These are phyloP conservation scores for Coemansia sp. DNA, from an alignment of 192 early-diverging fungal genomes.

Conservation along the genomic window DNA sequence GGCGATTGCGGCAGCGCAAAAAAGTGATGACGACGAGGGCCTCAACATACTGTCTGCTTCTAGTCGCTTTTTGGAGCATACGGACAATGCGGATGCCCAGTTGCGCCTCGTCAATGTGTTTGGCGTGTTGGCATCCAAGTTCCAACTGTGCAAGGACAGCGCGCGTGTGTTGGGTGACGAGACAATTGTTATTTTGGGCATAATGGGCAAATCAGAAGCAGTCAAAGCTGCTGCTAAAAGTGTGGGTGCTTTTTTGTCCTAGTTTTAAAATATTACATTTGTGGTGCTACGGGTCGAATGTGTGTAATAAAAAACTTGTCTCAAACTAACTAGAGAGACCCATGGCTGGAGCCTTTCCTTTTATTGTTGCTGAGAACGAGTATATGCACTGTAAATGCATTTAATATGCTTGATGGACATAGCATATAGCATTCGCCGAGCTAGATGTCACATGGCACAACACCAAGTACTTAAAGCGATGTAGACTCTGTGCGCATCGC, in stretches of 20 bases:
- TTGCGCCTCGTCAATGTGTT: slow-evolving; percentile 39
- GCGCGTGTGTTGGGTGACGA: slow-evolving; percentile 47
- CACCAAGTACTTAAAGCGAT: background rate
- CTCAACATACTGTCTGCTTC: slow-evolving; percentile 32
- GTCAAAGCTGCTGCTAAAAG: slow-evolving; percentile 31
- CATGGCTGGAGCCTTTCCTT: too few relatives aligned
- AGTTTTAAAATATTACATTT: background rate
- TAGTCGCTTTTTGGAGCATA: slow-evolving; percentile 28
- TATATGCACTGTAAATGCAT: too few relatives aligned
- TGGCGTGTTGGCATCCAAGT: slow-evolving; percentile 40
- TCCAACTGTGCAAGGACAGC: slow-evolving; percentile 54
- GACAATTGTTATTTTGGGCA: slow-evolving; percentile 37
- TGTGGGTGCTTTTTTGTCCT: slow-evolving; percentile 26
- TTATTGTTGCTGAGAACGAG: too few relatives aligned
- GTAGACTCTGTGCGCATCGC: slow-evolving; percentile 6
- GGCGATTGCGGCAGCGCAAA: slow-evolving; percentile 23
- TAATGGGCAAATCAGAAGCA: slow-evolving; percentile 29
- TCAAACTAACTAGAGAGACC: too few relatives aligned
- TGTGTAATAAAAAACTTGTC: too few relatives aligned
- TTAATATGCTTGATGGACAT: too few relatives aligned
- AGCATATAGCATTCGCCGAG: too few relatives aligned
- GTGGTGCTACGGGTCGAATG: too few relatives aligned
- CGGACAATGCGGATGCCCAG: slow-evolving; percentile 38
- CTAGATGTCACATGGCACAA: too few relatives aligned
- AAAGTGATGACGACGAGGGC: slow-evolving; percentile 38